Percentiles rank a stretch among this genome's conserved stretches.
Evolutionary conservation across 1,284 basidiomycete species (phyloP).

Genomic region (Sanghuangporus baumii): DNA sequence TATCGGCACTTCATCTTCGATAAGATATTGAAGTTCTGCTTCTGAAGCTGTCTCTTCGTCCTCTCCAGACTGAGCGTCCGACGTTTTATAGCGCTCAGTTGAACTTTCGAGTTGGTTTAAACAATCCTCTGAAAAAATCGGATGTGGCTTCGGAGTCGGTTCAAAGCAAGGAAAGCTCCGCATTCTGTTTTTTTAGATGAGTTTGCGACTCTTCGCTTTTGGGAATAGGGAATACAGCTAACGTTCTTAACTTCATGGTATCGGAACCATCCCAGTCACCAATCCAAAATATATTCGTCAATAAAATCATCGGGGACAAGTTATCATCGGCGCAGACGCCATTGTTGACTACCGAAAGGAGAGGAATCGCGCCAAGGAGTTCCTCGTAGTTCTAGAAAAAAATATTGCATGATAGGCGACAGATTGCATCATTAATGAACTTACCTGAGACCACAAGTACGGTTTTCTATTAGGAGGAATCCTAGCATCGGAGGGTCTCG

Average conservation of each 20-base stretch:
- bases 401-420: background rate
- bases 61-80: background rate
- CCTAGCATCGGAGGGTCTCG: background rate
- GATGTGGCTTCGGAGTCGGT: too few species aligned
- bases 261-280: background rate
- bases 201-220: background rate
- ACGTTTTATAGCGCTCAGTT: too few species aligned
- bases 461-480: background rate
- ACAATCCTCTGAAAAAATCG: too few species aligned
- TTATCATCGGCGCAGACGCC: constrained; percentile 1
- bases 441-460: constrained; percentile 5
- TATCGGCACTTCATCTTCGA: background rate
- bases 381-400: constrained; percentile 1
- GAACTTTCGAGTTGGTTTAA: too few species aligned
- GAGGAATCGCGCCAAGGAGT: constrained; percentile 3
- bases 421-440: background rate
- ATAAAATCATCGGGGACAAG: background rate
- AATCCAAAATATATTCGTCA: background rate
- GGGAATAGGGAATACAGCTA: background rate
- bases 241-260: background rate
- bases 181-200: background rate
- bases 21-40: background rate
- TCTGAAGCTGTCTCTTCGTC: background rate
- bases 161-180: background rate
- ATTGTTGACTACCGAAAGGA: background rate